Evolutionary conservation across 306 rosid species (phyloP), one percentile per base, ranked within the genome.

Genomic region (Luffa acutangula): DNA sequence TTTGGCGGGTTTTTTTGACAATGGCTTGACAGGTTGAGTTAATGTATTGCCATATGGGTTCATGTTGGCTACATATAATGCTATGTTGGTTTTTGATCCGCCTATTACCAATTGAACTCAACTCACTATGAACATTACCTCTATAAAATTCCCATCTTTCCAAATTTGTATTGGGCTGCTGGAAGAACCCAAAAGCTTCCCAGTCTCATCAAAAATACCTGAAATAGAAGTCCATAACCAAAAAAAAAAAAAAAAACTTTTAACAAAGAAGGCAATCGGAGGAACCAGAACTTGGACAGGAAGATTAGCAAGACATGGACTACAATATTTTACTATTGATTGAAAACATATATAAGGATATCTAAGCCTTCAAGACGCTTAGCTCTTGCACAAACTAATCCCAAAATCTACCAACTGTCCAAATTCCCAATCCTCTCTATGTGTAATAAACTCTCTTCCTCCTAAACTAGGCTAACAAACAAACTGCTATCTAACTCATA

Each of bases 101-200:
- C 42, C 20, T 11, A 67, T 5, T 31, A 52, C 7, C 37, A 43
- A 46, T 20, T 33, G 82, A 77, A 66, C 57, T 46, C 83, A 82
- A 59, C 76, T 20, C 62, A 49, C 41, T 8, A 45, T 18, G 37
- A 20, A 54, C n/a, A 25, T 77, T 85, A 95, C 98, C 98, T 95
- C 97, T 46, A 92, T 87, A 60, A 72, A 86, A 59, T 85, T 83
- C 52, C 88, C 97, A 2, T 91, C 93, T 80, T 92, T 95, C 98
- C 98, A 95, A 82, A 95, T 95, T 86, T 95, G 98, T 69, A 95
- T 92, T 5, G 95, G 87, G 83, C 97, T 92, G 87, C 97, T 92
- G 64, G 90, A 91, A 5, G 88, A 92, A 77, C 98, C 97, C 46
- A 95, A 90, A 89, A 95, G 98, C 91, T 92, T 91, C 77, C 98